Percentiles rank a stretch among this genome's conserved stretches.
Conservation (phyloP, 148 eudicot species). For the Chenopodium quinoa region DNA sequence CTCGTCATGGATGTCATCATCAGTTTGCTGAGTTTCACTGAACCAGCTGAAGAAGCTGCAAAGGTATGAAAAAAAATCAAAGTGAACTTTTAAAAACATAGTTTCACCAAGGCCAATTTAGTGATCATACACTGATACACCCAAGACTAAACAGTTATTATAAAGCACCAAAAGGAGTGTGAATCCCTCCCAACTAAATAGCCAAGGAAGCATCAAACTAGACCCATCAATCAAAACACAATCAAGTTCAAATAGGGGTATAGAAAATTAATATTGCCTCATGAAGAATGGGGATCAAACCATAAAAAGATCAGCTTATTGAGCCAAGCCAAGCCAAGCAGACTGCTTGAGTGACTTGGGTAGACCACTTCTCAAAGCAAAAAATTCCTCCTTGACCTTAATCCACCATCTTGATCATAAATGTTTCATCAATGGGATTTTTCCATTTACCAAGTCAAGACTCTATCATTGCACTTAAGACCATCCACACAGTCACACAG, state of each 20-base stretch:
- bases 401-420: too few species aligned
- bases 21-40: constrained; percentile 53
- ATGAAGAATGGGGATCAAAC: too few species aligned
- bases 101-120: background rate
- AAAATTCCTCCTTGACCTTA: too few species aligned
- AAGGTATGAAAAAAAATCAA: background rate
- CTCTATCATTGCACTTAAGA: too few species aligned
- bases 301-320: too few species aligned
- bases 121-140: background rate
- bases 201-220: background rate
- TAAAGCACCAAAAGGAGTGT: background rate
- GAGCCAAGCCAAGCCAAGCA: too few species aligned
- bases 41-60: constrained; percentile 97
- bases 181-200: background rate
- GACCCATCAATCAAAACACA: background rate
- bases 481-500: too few species aligned
- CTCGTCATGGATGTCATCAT: constrained; percentile 74
- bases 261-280: background rate
- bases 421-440: too few species aligned
- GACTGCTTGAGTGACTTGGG: too few species aligned
- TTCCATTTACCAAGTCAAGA: too few species aligned
- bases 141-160: background rate
- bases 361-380: too few species aligned
- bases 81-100: background rate
- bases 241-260: background rate